Base-by-base conservation (phyloP, 768 basidiomycete genomes). In the Rhodotorula taiwanensis region DNA sequence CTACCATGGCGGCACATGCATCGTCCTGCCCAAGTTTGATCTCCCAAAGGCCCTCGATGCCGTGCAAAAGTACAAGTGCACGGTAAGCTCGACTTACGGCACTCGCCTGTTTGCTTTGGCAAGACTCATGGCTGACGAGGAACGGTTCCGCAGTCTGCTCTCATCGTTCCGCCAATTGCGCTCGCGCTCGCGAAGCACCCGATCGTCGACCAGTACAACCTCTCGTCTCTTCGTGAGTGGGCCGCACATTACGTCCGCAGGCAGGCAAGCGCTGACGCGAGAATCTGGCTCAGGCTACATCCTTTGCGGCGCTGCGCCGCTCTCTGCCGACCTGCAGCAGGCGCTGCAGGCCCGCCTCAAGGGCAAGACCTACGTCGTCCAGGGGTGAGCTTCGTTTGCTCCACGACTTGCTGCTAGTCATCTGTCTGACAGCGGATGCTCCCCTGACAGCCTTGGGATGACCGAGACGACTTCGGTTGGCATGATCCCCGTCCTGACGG, bases 111-210 rank as follows among this genome's bases (percentile, higher is more conserved):
- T n/a, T n/a, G n/a, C n/a, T n/a, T n/a, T n/a, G n/a, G n/a, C n/a
- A n/a, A n/a, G n/a, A n/a, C n/a, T n/a, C n/a, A n/a, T n/a, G n/a
- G n/a, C n/a, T n/a, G n/a, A n/a, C n/a, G n/a, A n/a, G n/a, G n/a
- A n/a, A n/a, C n/a, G n/a, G n/a, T n/a, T n/a, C 10, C 34, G 15
- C 58, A 70, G 69, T 33, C 54, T 20, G 62, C 81, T 0, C 76
- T 86, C 1, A 77, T 89, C 52, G 89, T 89, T 2, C 91, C 91
- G 2, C 90, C 92, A 0, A 83, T 95, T n/a, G 76, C 91, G 18
- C 83, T 94, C 20, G 80, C 83, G 2, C 79, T 95, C 45, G 77
- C 84, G 4, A 82, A 85, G 63, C 85, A 87, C 68, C 82, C 83
- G 16, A 56, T 76, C 16, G 80, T 88, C 9, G 80, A 82, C 60